phyloP scores from a whole-genome alignment of 2,329 filamentous ascomycete genomes.

The Phaeosphaeriaceae sp. region DNA sequence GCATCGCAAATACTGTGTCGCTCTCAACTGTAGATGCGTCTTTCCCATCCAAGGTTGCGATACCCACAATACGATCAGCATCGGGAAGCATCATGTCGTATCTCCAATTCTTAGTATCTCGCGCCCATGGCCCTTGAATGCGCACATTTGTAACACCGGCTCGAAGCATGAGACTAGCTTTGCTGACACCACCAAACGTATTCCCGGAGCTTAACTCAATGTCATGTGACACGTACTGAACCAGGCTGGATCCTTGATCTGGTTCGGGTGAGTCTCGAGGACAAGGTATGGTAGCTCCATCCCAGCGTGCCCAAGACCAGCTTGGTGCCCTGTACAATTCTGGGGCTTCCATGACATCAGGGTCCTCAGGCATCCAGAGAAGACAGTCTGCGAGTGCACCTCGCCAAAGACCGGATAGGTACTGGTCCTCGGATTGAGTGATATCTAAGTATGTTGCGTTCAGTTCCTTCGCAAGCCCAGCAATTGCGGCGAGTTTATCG shows the following conservation, averaged over 20 bases:
- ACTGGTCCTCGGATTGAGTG: neutral
- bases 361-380: conserved; percentile 4
- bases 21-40: neutral
- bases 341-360: neutral
- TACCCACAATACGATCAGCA: neutral
- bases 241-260: neutral
- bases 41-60: neutral
- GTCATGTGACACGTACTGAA: neutral
- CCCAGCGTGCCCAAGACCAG: conserved; percentile 4
- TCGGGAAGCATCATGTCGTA: neutral
- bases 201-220: neutral
- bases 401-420: conserved; percentile 1
- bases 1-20: conserved; percentile 1
- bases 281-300: neutral
- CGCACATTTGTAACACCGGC: neutral
- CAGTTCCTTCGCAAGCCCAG: conserved; percentile 7
- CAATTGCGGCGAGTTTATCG: conserved; percentile 13
- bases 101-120: neutral
- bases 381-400: conserved; percentile 1
- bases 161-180: neutral
- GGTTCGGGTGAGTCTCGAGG: neutral
- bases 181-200: neutral
- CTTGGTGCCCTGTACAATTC: neutral
- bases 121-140: neutral
- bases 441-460: neutral